Percentiles rank a stretch among this genome's conserved stretches.
These are phyloP conservation scores for Fusarium burgessii DNA, from an alignment of 2,329 filamentous ascomycete species.

Conservation along the genomic window DNA sequence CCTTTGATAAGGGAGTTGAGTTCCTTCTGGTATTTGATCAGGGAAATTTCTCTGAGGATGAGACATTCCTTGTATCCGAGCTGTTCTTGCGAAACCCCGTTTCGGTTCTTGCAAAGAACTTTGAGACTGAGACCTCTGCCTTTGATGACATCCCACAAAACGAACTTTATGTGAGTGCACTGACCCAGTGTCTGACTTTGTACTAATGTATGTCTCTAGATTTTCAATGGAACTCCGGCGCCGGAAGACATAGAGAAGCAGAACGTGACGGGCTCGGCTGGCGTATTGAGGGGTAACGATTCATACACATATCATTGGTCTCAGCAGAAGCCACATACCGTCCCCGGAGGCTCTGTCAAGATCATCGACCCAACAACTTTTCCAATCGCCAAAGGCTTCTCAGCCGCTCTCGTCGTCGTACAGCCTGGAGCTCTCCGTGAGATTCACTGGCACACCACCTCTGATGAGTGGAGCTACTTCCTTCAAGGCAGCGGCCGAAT, in stretches of 20 bases:
- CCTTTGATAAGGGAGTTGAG: constrained; percentile 8
- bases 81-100: constrained; percentile 14
- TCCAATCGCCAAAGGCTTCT: constrained; percentile 11
- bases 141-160: constrained; percentile 18
- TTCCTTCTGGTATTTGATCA: constrained; percentile 18
- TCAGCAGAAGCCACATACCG: constrained; percentile 16
- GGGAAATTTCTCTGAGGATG: constrained; percentile 13
- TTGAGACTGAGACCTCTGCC: constrained; percentile 15
- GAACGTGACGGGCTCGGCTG: constrained; percentile 1
- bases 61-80: constrained; percentile 22
- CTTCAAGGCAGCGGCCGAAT: constrained; percentile 13
- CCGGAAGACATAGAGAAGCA: constrained; percentile 20
- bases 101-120: constrained; percentile 25
- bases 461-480: constrained; percentile 24
- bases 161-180: constrained; percentile 9
- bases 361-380: constrained; percentile 13
- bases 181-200: rapidly evolving
- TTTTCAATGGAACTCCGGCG: constrained; percentile 16
- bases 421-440: constrained; percentile 14
- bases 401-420: constrained; percentile 6
- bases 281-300: neutral
- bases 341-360: constrained; percentile 15
- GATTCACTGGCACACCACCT: constrained; percentile 22
- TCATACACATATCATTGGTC: constrained; percentile 29
- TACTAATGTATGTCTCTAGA: neutral